These are phyloP conservation scores for Lithospermum erythrorhizon DNA, from an alignment of 257 asterid genomes.

Conservation along the genomic window DNA sequence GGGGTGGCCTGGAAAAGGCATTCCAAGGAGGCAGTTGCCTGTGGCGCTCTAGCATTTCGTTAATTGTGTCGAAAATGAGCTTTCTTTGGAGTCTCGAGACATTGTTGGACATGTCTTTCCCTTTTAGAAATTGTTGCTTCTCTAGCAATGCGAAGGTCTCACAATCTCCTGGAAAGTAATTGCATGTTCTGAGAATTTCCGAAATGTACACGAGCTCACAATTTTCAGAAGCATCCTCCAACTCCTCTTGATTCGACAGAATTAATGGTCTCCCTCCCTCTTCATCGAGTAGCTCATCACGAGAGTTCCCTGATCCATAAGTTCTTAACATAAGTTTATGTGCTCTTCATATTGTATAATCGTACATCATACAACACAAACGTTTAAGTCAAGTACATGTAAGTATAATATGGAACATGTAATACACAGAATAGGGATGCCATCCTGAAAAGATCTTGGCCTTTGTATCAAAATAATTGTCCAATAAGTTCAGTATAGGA, in stretches of 20 bases:
- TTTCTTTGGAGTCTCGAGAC: constrained; percentile 46
- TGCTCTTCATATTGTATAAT: not conserved
- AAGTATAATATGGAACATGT: no score
- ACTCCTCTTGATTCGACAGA: constrained; percentile 23
- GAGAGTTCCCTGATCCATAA: constrained; percentile 8
- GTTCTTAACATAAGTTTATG: not conserved
- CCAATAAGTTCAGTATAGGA: no score
- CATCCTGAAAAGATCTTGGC: no score
- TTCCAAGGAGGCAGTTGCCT: constrained; percentile 77
- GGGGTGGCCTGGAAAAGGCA: constrained; percentile 25
- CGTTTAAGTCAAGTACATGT: no score
- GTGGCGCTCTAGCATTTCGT: constrained; percentile 56
- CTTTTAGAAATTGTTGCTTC: constrained; percentile 64
- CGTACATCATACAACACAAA: no score
- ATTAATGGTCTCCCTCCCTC: constrained; percentile 43
- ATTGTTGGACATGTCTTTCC: constrained; percentile 39
- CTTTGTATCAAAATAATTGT: no score
- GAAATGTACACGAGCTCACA: constrained; percentile 49
- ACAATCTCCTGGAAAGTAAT: constrained; percentile 41
- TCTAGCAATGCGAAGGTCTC: constrained; percentile 50
- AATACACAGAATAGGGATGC: not conserved
- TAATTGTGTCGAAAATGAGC: constrained; percentile 52
- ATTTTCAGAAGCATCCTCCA: constrained; percentile 27
- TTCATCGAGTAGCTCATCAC: constrained; percentile 51
- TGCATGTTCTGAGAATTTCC: constrained; percentile 52